Base-by-base conservation (phyloP, 371 early-diverging fungal genomes). In the Mortierella sp. region DNA sequence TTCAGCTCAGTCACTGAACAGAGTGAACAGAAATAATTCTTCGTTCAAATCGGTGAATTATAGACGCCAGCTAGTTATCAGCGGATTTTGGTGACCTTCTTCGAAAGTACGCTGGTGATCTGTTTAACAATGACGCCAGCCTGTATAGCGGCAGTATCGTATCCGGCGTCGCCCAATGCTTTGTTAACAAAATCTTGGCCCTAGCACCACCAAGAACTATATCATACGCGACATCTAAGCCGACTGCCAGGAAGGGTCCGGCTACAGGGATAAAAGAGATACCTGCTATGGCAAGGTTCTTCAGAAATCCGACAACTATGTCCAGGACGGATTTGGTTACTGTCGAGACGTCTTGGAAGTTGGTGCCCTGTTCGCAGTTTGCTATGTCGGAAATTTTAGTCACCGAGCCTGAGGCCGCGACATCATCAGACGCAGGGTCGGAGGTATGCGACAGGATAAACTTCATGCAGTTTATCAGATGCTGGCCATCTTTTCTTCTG, bases 271-370 rank as follows among this genome's bases (percentile, higher is more conserved):
- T 17, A 44, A 44, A 44, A 15, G 44, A 44, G 15, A 44, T 21
- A 44, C 44, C 44, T 15, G 44, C 44, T 21, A 44, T 44, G 19
- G 44, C 44, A 21, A 44, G 44, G 44, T 44, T 44, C 44, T 44
- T 44, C 15, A 44, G 44, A n/a, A 21, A n/a, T 4, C 21, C 44
- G 19, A n/a, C 21, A 6, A 44, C 15, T 44, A 44, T 21, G 4
- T 44, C 44, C 44, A 44, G 15, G 17, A 34, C 34, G 44, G 44
- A 15, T 44, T 21, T 44, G 19, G 44, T 44, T 6, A 17, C 21
- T 44, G 21, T 44, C 19, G 44, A 15, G 44, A 44, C 44, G 21
- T 44, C 44, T 44, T 44, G 44, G 21, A 44, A 15, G 17, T 44
- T 44, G 21, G 15, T n/a, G 19, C 44, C 44, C 44, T 44, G 15